These are phyloP conservation scores for Emergomyces africanus DNA, from an alignment of 2,329 filamentous ascomycete species.

Conservation along the genomic window DNA sequence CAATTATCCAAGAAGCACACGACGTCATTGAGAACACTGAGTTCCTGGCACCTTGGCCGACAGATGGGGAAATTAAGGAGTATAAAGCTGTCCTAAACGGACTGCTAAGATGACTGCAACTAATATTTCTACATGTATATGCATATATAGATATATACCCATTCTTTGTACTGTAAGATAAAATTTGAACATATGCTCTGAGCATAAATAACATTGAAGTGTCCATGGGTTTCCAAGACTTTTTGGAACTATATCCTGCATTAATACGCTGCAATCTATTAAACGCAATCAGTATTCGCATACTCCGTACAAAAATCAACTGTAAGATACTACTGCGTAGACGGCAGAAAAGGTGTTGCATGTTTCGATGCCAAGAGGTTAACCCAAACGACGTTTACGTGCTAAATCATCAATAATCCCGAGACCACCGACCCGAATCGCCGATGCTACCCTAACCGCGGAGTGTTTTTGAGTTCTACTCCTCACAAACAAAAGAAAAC, in stretches of 20 bases:
- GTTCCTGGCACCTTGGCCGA: constrained; percentile 26
- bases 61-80: constrained; percentile 26
- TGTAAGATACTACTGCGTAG: too few species aligned
- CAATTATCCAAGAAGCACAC: constrained; percentile 22
- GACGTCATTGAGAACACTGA: constrained; percentile 22
- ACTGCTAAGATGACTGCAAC: not conserved
- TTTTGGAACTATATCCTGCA: not conserved
- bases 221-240: not conserved
- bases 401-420: too few species aligned
- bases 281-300: not conserved
- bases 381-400: too few species aligned
- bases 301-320: not conserved
- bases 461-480: not conserved
- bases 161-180: not conserved
- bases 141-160: not conserved
- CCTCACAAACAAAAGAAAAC: not conserved
- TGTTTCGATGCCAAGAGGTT: not conserved
- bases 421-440: not conserved
- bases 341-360: too few species aligned
- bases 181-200: not conserved
- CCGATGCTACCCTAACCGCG: not conserved
- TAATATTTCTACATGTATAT: too few species aligned
- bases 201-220: not conserved
- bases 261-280: not conserved
- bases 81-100: constrained; percentile 16